These are phyloP conservation scores for Penicillium sp. DNA, from an alignment of 2,329 filamentous ascomycete genomes.

Conservation along the genomic window DNA sequence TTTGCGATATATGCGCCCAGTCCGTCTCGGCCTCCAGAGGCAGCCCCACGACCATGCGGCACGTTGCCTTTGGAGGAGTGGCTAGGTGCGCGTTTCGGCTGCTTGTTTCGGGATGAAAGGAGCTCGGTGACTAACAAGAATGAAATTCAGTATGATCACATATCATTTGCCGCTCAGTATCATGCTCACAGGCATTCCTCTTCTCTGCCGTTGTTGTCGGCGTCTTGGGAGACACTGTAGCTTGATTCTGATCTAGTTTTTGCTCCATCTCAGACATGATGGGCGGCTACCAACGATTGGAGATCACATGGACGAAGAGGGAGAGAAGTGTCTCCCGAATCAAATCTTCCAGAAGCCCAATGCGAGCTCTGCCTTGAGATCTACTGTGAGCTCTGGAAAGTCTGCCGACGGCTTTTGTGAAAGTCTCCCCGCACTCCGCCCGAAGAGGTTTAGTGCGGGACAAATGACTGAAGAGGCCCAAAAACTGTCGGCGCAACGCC, in stretches of 20 bases:
- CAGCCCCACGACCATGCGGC: conserved; percentile 25
- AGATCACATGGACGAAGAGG: conserved; percentile 6
- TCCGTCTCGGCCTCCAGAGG: conserved; percentile 58
- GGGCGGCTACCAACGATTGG: neutral
- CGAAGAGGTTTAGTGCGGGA: conserved; percentile 39
- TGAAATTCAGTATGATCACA: neutral
- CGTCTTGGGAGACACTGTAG: neutral
- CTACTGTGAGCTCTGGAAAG: neutral
- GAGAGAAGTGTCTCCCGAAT: neutral
- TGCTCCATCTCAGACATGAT: conserved; percentile 14
- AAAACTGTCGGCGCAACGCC: conserved; percentile 4
- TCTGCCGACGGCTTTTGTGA: neutral
- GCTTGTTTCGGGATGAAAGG: conserved; percentile 57
- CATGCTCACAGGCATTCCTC: conserved; percentile 42
- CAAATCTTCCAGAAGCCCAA: neutral
- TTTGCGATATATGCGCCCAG: conserved; percentile 68
- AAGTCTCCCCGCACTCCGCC: conserved; percentile 29
- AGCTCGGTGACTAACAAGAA: conserved; percentile 55
- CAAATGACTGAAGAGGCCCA: conserved; percentile 24
- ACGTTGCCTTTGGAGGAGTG: conserved; percentile 23
- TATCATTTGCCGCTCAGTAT: neutral
- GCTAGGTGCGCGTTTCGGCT: conserved; percentile 29
- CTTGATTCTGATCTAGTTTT: conserved; percentile 2
- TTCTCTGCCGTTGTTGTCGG: conserved; percentile 30
- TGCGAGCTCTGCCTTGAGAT: neutral